Evolutionary conservation across 768 basidiomycete genomes (phyloP), one percentile per base, ranked within the genome.

Genomic region (Pulveroboletus sp.): DNA sequence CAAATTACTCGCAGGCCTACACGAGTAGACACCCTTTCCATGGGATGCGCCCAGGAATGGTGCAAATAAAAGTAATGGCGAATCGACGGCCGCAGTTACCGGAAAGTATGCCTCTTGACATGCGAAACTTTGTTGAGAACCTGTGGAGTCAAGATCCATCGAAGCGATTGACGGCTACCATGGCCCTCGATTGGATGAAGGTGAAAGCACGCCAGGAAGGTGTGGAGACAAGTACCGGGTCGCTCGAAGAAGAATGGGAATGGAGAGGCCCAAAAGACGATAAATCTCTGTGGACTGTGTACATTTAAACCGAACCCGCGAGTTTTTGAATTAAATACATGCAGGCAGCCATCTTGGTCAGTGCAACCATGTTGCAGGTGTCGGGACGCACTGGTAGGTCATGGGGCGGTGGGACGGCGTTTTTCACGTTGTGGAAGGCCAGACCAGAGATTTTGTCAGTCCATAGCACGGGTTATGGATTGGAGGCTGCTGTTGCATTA

Each of bases 91-190:
- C 58, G 0, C 45, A 26, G 2, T 61, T 61, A 26, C 66, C 58
- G 1, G 22, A 20, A 16, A 53, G 45, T 6, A 51, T 57, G 12
- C 34, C 64, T 20, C 54, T 24, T 11, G 56, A 61, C 30, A 60
- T 70, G 56, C 62, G 68, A 68, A 50, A 53, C 34, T 59, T 73
- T 36, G 47, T 67, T 6, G 47, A 67, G 37, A 60, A 50, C n/a
- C 56, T 71, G 42, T 70, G 68, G 65, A n/a, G 22, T 35, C 17
- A 3, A 3, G 14, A 32, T 7, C 53, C 61, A n/a, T 24, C 1
- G 17, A 4, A 54, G 20, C 69, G 70, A 11, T 53, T 64, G 27
- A 60, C 60, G 8, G 61, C 67, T 29, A 32, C 39, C 37, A 42
- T 23, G 49, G 61, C 57, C 4, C 41, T 65, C 12, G 32, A 23